Base-by-base conservation (phyloP, 2,329 filamentous ascomycete species). In the Hypoxylon sp. region DNA sequence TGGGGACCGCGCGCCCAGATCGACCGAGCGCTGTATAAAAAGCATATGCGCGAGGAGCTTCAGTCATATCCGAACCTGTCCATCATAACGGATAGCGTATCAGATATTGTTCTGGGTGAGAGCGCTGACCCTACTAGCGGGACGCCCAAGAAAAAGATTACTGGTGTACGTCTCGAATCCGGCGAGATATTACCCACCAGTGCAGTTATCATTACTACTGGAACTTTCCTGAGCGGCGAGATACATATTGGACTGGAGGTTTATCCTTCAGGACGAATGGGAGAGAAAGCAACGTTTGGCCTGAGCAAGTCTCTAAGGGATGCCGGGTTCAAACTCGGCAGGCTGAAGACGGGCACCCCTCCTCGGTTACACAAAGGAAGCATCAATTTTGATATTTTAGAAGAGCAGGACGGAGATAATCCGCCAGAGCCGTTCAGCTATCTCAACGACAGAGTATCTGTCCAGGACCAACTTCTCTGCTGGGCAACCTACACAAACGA, bases 1-100 rank as follows among this genome's bases (percentile, higher is more conserved):
- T 99, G 96, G 96, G 96, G 96, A 10, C 96, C 96, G 0, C 88
- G 96, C 59, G 96, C 96, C 52, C 96, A 99, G 84, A 98, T 99
- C 79, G 96, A 99, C 80, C 89, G 96, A 67, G 87, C 87, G 67
- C 83, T 99, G 42, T 99, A 98, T 82, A 92, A 94, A 81, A 91
- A 89, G 76, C 87, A 97, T 78, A 98, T 99, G 96, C 89, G 88
- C 67, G 92, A 94, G 75, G 94, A 98, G 82, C 88, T 99, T 73
- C 82, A 89, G 69, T 81, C 84, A 3, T 98, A 97, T 71, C 86
- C 90, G 39, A 94, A 94, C 70, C 80, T 99, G 69, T 92, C 89
- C 22, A 89, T 98, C 51, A 83, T 98, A 53, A 88, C 93, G 72
- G 95, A 92, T 5, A 98, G 92, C 75, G 96, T 98, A 2, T 94